These are phyloP conservation scores for Dictyostelium purpureum DNA, from an alignment of 78 protist genomes.

Conservation along the genomic window DNA sequence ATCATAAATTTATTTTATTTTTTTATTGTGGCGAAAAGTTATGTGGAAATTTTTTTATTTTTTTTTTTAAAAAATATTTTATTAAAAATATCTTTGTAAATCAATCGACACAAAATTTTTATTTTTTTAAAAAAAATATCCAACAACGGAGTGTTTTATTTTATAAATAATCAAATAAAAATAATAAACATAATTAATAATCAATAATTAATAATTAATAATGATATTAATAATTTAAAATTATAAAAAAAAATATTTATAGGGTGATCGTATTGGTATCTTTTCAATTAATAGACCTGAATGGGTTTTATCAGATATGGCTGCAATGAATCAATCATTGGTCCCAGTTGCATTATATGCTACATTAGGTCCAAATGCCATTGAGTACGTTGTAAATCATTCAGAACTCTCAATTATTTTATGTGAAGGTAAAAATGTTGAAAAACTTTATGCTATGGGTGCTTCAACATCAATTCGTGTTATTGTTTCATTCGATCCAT, in stretches of 20 bases:
- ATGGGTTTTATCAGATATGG: conserved; percentile 86
- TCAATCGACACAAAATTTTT: no score
- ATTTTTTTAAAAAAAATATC: no score
- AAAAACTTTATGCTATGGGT: neutral
- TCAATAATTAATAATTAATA: neutral
- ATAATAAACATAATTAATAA: neutral
- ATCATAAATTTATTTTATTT: no score
- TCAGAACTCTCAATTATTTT: conserved; percentile 61
- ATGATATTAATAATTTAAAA: neutral
- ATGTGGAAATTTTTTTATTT: no score
- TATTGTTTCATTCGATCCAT: conserved; percentile 15
- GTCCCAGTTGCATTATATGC: conserved; percentile 80
- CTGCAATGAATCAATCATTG: conserved; percentile 13
- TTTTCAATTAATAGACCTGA: conserved; percentile 84
- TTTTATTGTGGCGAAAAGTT: no score
- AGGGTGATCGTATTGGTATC: conserved; percentile 77
- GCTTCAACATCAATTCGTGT: neutral
- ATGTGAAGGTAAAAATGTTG: conserved; percentile 56
- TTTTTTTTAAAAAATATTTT: no score
- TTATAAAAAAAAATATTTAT: no score
- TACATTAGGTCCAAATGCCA: conserved; percentile 83
- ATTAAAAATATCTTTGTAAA: no score
- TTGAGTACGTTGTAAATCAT: conserved; percentile 79
- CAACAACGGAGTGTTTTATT: no score
- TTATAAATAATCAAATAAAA: no score